phyloP scores from a whole-genome alignment of 2,329 filamentous ascomycete species.

The Ambrosiella beaveri region DNA sequence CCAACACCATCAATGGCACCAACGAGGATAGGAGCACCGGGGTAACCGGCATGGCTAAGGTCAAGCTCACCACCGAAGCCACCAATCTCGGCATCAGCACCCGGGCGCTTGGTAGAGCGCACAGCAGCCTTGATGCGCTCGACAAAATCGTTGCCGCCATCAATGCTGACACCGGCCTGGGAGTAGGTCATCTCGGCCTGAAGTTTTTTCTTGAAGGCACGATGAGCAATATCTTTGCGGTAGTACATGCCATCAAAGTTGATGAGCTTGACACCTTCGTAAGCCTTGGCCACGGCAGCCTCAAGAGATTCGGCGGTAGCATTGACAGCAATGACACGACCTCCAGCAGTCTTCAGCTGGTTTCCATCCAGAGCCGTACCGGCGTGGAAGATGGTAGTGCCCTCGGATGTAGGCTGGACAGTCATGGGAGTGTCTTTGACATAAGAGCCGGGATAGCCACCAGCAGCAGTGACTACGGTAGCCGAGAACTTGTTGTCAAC shows the following conservation, averaged over 20 bases:
- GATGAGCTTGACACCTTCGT: constrained; percentile 56
- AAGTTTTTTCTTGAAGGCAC: constrained; percentile 37
- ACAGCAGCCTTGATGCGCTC: constrained; percentile 82
- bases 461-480: constrained; percentile 85
- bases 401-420: constrained; percentile 28
- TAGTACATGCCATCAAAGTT: constrained; percentile 81
- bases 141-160: constrained; percentile 84
- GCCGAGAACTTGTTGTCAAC: constrained; percentile 57
- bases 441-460: constrained; percentile 78
- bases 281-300: constrained; percentile 74
- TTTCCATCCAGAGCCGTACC: constrained; percentile 53
- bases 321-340: constrained; percentile 85
- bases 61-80: constrained; percentile 86
- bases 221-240: constrained; percentile 80
- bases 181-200: constrained; percentile 61
- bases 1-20: constrained; percentile 91
- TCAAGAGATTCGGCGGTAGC: constrained; percentile 56
- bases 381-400: constrained; percentile 75
- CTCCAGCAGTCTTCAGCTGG: constrained; percentile 60
- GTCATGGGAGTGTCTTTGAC: constrained; percentile 53
- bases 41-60: constrained; percentile 44
- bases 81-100: constrained; percentile 83
- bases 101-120: constrained; percentile 65
- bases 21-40: constrained; percentile 57
- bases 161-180: constrained; percentile 81